phyloP scores from a whole-genome alignment of 2,329 filamentous ascomycete genomes.

The Graphilbum sp. region DNA sequence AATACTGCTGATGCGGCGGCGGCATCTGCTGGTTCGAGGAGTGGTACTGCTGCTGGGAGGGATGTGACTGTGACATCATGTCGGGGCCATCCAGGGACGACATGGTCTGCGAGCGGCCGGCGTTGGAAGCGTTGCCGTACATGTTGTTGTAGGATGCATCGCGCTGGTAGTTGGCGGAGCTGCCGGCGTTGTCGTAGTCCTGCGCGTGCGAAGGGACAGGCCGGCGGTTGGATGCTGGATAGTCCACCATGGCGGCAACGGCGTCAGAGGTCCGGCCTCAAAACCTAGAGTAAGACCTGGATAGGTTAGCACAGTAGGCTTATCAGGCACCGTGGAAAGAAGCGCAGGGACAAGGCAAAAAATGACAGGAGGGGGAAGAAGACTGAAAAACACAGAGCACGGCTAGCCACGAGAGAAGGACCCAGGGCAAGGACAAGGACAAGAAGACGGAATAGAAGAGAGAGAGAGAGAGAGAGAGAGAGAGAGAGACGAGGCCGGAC shows the following conservation, averaged over 20 bases:
- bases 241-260: constrained; percentile 34
- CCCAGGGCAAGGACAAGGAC: background rate
- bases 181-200: constrained; percentile 26
- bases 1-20: constrained; percentile 2
- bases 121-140: constrained; percentile 73
- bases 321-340: no score
- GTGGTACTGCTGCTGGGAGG: constrained; percentile 7
- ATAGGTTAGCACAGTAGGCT: no score
- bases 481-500: no score
- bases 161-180: constrained; percentile 47
- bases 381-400: no score
- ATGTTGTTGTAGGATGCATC: constrained; percentile 95
- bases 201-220: constrained; percentile 20
- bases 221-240: constrained; percentile 34
- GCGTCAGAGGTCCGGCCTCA: constrained; percentile 1
- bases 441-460: background rate
- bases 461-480: no score
- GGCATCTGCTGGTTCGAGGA: constrained; percentile 4
- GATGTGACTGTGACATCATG: constrained; percentile 29
- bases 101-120: constrained; percentile 91
- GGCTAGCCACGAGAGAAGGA: no score
- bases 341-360: no score
- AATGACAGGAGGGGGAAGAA: background rate
- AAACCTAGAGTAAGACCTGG: no score
- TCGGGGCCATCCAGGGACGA: constrained; percentile 50